Conservation (phyloP, 108 stramenopile genomes). For the Nitzschia palea region DNA sequence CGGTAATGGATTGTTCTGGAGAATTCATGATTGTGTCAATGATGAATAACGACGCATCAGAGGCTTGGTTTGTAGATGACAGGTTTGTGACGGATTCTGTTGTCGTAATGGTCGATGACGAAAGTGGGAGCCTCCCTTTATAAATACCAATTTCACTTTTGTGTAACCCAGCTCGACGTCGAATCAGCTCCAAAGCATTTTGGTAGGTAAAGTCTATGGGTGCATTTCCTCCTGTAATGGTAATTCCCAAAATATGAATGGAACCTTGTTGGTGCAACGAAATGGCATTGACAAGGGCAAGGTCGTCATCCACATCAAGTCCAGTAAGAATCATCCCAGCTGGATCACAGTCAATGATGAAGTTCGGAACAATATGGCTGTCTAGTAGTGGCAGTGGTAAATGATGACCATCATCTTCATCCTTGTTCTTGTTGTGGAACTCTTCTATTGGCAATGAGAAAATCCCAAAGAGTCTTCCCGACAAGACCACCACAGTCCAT, state of each 20-base stretch:
- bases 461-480: too few species aligned
- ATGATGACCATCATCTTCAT: too few species aligned
- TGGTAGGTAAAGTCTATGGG: conserved; percentile 9
- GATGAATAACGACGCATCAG: background rate
- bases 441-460: too few species aligned
- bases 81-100: too few species aligned
- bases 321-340: conserved; percentile 24
- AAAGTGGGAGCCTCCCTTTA: conserved; percentile 5
- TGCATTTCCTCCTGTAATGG: conserved; percentile 5
- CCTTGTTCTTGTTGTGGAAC: too few species aligned
- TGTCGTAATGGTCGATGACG: too few species aligned
- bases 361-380: too few species aligned
- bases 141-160: background rate
- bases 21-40: background rate
- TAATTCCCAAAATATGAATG: conserved; percentile 6
- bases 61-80: background rate
- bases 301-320: conserved; percentile 36
- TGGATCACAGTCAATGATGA: conserved; percentile 29
- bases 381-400: too few species aligned
- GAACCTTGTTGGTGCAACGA: conserved; percentile 10
- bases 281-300: conserved; percentile 25
- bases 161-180: background rate
- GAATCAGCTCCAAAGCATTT: conserved; percentile 4
- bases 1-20: conserved; percentile 5
- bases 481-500: too few species aligned